Percentiles rank a stretch among this genome's conserved stretches.
Conservation (phyloP, 73 alveolate genomes). For the Breviolum minutum region DNA sequence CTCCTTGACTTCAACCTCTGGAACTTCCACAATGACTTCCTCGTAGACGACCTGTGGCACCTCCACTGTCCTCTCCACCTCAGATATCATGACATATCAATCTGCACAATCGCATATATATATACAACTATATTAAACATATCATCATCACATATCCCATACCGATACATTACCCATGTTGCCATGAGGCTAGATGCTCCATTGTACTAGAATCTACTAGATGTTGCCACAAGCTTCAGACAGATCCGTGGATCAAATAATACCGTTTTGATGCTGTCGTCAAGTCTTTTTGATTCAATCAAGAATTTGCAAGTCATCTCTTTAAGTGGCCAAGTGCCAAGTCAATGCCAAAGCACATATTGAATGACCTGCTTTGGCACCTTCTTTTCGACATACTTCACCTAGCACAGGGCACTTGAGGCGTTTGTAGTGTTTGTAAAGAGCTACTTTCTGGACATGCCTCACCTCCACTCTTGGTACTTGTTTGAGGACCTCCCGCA, state of each 20-base stretch:
- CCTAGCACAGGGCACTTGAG: not conserved
- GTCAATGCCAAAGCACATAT: not conserved
- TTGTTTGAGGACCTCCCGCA: slow-evolving; percentile 52
- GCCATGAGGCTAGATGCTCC: not conserved
- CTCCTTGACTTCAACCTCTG: slow-evolving; percentile 70
- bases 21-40: slow-evolving; percentile 68
- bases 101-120: too few species aligned
- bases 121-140: too few species aligned
- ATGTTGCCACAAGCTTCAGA: too few species aligned
- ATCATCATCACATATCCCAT: too few species aligned
- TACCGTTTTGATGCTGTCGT: too few species aligned
- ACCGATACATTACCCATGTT: not conserved
- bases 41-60: slow-evolving; percentile 79
- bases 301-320: not conserved
- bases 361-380: slow-evolving; percentile 70
- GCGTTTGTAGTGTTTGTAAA: not conserved
- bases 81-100: not conserved
- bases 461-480: slow-evolving; percentile 68
- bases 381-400: slow-evolving; percentile 69
- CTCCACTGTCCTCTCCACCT: slow-evolving; percentile 49
- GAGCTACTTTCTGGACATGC: not conserved
- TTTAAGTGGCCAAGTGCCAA: not conserved
- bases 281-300: too few species aligned
- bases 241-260: too few species aligned
- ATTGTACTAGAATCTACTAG: too few species aligned